Evolutionary conservation across 371 early-diverging fungal species (phyloP).

Genomic region (Saksenaea vasiformis): DNA sequence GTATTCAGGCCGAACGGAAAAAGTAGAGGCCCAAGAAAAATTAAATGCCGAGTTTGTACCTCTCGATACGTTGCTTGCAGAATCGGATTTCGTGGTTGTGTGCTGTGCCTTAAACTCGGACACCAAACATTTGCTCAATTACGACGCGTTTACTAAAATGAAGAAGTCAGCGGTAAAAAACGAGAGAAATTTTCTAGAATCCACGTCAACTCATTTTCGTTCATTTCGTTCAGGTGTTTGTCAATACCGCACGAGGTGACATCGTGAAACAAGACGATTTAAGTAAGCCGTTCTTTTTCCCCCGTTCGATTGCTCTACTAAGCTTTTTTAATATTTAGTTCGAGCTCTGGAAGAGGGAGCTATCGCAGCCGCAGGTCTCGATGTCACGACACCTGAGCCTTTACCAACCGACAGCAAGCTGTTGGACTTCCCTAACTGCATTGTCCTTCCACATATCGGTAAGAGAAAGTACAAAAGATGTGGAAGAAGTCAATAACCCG

Average conservation of each 20-base stretch:
- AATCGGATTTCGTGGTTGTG: conserved; percentile 72
- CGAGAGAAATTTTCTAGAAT: background rate
- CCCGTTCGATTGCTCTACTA: background rate
- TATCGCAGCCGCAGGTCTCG: conserved; percentile 78
- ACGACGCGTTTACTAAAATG: conserved; percentile 68
- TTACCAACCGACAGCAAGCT: conserved; percentile 65
- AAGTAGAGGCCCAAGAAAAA: conserved; percentile 30
- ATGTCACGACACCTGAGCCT: conserved; percentile 90
- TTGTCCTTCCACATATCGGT: conserved; percentile 75
- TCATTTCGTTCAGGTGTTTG: conserved; percentile 56
- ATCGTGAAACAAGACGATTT: conserved; percentile 79
- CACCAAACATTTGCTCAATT: conserved; percentile 70
- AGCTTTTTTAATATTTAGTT: conserved; percentile 20
- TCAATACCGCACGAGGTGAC: conserved; percentile 83
- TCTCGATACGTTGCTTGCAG: conserved; percentile 56
- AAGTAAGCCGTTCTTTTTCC: conserved; percentile 17
- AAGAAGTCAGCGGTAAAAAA: conserved; percentile 66
- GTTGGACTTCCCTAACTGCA: conserved; percentile 60
- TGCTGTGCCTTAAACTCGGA: conserved; percentile 69
- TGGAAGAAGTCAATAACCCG: conserved; percentile 22
- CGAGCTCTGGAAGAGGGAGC: conserved; percentile 59
- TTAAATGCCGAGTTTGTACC: conserved; percentile 44
- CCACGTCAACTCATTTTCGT: background rate
- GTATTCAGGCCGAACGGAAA: conserved; percentile 51
- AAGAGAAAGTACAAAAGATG: background rate